Evolutionary conservation across 2,329 filamentous ascomycete genomes (phyloP), one percentile per base, ranked within the genome.

Genomic region (Pseudogymnoascus sp.): DNA sequence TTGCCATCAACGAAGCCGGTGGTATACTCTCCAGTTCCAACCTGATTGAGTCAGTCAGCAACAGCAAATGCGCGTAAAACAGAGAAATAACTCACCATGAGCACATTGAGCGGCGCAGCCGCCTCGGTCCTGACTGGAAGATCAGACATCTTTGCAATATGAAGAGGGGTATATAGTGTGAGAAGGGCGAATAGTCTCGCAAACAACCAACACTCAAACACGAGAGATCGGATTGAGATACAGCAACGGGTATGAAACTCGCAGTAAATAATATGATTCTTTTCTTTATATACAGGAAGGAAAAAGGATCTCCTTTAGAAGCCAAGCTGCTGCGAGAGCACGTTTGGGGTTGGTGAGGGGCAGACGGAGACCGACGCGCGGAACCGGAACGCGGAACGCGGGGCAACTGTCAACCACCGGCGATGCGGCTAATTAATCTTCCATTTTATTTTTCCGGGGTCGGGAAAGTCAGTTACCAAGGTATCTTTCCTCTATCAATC

Each of bases 21-120:
- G 71, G 93, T 97, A 82, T 97, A 97, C 82, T 97, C 93, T 72
- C 93, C 93, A 10, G 93, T 96, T 68, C 93, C 93, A 65, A 96
- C 85, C 89, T 60, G 21, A 47, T 61, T 34, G 37, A 40, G 36
- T 21, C 23, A 18, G 37, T 62, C 10, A 62, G 26, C 12, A 39
- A 31, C n/a, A 18, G 34, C 5, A 23, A 7, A 31, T 7, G 18
- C 10, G 16, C 29, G 12, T 12, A 21, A 2, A 23, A 23, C 12
- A 60, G 31, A 60, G 16, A 12, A 16, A 8, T 16, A 60, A 37
- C 54, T 64, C 31, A 73, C 72, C 72, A 73, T 73, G 37, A 73
- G 69, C 14, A 74, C 72, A 65, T 73, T 68, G 51, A 73, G 64
- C 47, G 71, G 71, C 60, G 63, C 60, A n/a, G 37, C 37, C 37